Percentiles rank a stretch among this genome's conserved stretches.
Evolutionary conservation across 2,329 filamentous ascomycete genomes (phyloP).

Genomic region (Lasiodiplodia citricola): DNA sequence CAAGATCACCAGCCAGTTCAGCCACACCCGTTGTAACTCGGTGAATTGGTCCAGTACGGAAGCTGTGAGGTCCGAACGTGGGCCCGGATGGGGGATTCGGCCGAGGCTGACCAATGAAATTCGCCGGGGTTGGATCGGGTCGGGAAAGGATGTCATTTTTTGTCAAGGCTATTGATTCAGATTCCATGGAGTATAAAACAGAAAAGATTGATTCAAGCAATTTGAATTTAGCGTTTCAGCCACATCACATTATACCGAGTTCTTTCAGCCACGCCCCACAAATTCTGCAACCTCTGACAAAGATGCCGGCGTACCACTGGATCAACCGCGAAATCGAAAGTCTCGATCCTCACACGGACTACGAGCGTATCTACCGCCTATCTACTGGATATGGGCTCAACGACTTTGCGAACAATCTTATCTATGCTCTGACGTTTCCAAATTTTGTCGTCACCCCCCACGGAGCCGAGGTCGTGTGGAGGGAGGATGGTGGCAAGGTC

Average conservation of each 20-base stretch:
- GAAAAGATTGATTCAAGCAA: not conserved
- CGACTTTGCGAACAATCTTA: conserved; percentile 12
- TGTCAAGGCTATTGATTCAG: too few species aligned
- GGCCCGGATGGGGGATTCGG: not conserved
- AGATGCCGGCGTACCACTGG: not conserved
- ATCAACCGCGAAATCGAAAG: conserved; percentile 7
- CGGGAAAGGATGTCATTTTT: not conserved
- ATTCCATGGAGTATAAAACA: too few species aligned
- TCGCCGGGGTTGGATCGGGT: not conserved
- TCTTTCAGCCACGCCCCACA: not conserved
- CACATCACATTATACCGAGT: not conserved
- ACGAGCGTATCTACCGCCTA: not conserved
- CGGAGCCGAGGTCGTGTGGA: conserved; percentile 10
- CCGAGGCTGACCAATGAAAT: not conserved
- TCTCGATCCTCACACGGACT: conserved; percentile 10
- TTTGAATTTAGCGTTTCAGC: not conserved
- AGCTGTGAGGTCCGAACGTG: too few species aligned
- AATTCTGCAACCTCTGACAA: not conserved
- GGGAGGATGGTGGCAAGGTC: conserved; percentile 18
- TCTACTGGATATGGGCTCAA: not conserved
- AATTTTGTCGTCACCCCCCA: conserved; percentile 17
- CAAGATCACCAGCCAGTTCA: too few species aligned
- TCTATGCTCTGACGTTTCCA: conserved; percentile 11
- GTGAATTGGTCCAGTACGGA: too few species aligned
- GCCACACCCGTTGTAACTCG: too few species aligned